Evolutionary conservation across 2,329 filamentous ascomycete species (phyloP).

Genomic region (Ophiocordyceps camponoti-leonardi): DNA sequence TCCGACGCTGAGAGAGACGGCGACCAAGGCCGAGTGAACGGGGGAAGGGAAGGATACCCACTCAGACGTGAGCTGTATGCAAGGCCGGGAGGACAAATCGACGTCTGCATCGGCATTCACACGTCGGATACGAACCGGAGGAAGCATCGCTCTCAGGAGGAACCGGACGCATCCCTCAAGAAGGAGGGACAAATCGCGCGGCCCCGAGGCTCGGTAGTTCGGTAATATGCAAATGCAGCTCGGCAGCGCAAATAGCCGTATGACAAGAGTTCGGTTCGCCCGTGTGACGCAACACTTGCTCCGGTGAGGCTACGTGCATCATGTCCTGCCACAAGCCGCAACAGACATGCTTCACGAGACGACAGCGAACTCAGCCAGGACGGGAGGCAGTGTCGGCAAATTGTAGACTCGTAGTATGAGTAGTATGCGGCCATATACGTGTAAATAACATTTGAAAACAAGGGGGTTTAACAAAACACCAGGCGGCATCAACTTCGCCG

Average conservation of each 20-base stretch:
- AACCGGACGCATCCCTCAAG: background rate
- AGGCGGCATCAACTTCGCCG: background rate
- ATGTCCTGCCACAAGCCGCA: background rate
- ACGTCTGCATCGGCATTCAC: background rate
- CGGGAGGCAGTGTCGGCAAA: background rate
- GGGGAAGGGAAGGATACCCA: background rate
- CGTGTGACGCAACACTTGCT: background rate
- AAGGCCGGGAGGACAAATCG: background rate
- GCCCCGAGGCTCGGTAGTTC: background rate
- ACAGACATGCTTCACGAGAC: background rate
- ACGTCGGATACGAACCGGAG: background rate
- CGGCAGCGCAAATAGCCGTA: background rate
- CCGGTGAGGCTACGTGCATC: background rate
- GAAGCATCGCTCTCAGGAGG: background rate
- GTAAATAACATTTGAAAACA: background rate
- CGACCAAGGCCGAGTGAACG: constrained; percentile 24
- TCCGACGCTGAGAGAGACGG: constrained; percentile 30
- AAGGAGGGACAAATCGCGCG: background rate
- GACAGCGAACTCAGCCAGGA: background rate
- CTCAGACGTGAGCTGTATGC: background rate
- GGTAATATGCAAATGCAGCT: background rate
- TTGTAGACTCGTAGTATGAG: too few species aligned
- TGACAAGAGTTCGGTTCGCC: background rate
- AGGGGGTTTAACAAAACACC: too few species aligned
- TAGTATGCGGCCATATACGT: background rate